A percentile compares a stretch with the other conserved stretches of the same genome.
Evolutionary conservation across 371 early-diverging fungal genomes (phyloP).

Genomic region (Apophysomyces elegans): DNA sequence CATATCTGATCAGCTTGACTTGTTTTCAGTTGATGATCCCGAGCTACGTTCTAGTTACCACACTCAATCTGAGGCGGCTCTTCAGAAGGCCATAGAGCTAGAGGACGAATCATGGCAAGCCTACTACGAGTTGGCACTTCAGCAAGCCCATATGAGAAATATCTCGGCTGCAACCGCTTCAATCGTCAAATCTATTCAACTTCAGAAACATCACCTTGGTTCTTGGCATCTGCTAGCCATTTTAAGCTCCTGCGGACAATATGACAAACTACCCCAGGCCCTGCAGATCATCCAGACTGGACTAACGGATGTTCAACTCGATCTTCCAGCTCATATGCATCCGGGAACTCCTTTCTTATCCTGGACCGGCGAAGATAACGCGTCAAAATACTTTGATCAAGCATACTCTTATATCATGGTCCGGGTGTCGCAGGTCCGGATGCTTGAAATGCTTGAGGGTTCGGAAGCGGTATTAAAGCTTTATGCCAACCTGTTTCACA

Average conservation of each 20-base stretch:
- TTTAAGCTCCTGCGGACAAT: conserved; percentile 60
- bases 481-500: conserved; percentile 62
- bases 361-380: conserved; percentile 26
- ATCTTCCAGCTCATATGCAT: conserved; percentile 3
- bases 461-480: conserved; percentile 54
- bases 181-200: conserved; percentile 62
- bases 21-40: conserved; percentile 41
- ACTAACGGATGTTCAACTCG: neutral
- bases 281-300: conserved; percentile 37
- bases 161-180: conserved; percentile 61
- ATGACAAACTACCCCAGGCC: conserved; percentile 48
- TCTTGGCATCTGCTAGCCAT: conserved; percentile 89
- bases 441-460: conserved; percentile 48
- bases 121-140: conserved; percentile 78
- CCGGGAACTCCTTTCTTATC: conserved; percentile 23
- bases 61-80: conserved; percentile 59
- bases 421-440: conserved; percentile 30
- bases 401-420: conserved; percentile 31
- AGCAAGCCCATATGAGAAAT: conserved; percentile 80
- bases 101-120: conserved; percentile 57
- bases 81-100: conserved; percentile 57
- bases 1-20: neutral
- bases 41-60: conserved; percentile 67
- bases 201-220: conserved; percentile 63
- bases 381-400: conserved; percentile 25